phyloP scores from a whole-genome alignment of 2,329 filamentous ascomycete genomes.

The Aspergillus felis region DNA sequence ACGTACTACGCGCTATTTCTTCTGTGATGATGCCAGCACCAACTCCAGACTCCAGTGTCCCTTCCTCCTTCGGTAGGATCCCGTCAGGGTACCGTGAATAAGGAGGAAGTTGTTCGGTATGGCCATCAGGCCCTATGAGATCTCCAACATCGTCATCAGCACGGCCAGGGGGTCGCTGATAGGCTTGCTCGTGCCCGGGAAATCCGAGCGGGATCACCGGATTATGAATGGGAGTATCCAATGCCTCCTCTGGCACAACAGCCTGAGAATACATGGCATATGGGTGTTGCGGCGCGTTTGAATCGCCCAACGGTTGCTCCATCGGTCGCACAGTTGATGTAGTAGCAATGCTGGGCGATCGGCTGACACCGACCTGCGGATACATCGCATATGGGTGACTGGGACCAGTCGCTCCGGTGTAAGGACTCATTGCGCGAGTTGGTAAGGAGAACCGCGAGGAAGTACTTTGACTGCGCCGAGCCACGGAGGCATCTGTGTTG shows the following conservation, averaged over 20 bases:
- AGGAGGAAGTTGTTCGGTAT: conserved; percentile 85
- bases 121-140: conserved; percentile 80
- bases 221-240: conserved; percentile 41
- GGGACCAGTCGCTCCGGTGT: conserved; percentile 66
- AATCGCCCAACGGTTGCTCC: conserved; percentile 57
- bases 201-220: conserved; percentile 67
- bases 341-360: conserved; percentile 66
- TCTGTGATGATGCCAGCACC: conserved; percentile 44
- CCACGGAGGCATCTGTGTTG: conserved; percentile 28
- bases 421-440: conserved; percentile 56
- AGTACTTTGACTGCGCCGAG: conserved; percentile 41
- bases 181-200: conserved; percentile 61
- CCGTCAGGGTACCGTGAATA: conserved; percentile 88
- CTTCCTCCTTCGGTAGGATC: conserved; percentile 54
- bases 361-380: conserved; percentile 59
- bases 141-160: conserved; percentile 78
- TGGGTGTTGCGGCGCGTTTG: conserved; percentile 71
- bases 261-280: conserved; percentile 85
- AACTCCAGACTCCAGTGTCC: conserved; percentile 22
- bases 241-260: conserved; percentile 58
- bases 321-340: conserved; percentile 62
- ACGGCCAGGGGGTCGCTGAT: conserved; percentile 64
- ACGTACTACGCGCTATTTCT: conserved; percentile 47
- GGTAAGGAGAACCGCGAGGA: conserved; percentile 45
- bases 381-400: conserved; percentile 86